These are phyloP conservation scores for Torulaspora gathmanii DNA, from an alignment of 805 yeast species.

Conservation along the genomic window DNA sequence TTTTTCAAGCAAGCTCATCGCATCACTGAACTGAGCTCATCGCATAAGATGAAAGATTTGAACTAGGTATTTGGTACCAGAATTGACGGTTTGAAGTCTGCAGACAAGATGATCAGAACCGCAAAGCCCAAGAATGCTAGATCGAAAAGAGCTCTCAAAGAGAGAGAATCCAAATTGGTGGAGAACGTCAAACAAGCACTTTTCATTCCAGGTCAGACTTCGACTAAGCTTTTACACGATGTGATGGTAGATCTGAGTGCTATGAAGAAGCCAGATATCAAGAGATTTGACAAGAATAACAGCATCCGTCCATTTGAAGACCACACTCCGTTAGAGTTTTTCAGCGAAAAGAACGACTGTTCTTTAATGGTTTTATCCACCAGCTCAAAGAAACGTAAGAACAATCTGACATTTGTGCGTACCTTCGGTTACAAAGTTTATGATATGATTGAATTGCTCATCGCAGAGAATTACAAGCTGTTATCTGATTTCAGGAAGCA, in stretches of 20 bases:
- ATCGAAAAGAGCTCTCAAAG: slow-evolving; percentile 88
- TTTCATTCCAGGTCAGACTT: slow-evolving; percentile 83
- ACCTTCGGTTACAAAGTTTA: slow-evolving; percentile 86
- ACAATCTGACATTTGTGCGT: slow-evolving; percentile 80
- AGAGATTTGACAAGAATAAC: slow-evolving; percentile 83
- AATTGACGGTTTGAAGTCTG: neutral
- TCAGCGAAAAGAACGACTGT: slow-evolving; percentile 89
- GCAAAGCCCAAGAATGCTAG: slow-evolving; percentile 91
- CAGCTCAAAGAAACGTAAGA: slow-evolving; percentile 86
- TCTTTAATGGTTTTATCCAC: slow-evolving; percentile 77
- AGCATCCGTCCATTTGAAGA: slow-evolving; percentile 93
- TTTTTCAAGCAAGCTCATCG: slow-evolving; percentile 10
- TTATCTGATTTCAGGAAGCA: slow-evolving; percentile 72
- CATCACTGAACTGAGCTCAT: slow-evolving; percentile 3
- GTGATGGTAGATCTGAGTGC: slow-evolving; percentile 85
- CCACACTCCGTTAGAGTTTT: slow-evolving; percentile 75
- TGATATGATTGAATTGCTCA: slow-evolving; percentile 88
- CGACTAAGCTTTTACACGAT: slow-evolving; percentile 77
- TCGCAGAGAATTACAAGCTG: slow-evolving; percentile 63
- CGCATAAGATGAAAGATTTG: neutral
- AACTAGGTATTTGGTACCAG: too few relatives aligned
- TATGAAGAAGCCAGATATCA: slow-evolving; percentile 83
- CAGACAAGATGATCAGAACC: slow-evolving; percentile 8
- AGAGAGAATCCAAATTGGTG: slow-evolving; percentile 78
- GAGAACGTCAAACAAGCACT: slow-evolving; percentile 89